Conservation (phyloP, 495 filamentous ascomycete species). For the Haplographium delicatum region DNA sequence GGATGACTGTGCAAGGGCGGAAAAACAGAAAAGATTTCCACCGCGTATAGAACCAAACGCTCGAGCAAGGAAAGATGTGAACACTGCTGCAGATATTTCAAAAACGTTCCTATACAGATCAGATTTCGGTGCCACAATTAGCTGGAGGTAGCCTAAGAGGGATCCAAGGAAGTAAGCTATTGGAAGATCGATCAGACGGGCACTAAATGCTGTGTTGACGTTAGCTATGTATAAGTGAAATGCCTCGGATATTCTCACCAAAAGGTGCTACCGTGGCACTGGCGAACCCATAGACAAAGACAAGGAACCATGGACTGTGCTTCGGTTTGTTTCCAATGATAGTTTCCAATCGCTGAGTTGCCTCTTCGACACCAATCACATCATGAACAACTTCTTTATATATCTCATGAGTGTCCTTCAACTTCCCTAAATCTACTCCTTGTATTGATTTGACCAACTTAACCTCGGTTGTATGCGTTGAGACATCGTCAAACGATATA, state of each 20-base stretch:
- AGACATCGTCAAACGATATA: constrained; percentile 84
- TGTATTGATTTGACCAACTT: constrained; percentile 74
- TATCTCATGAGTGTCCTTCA: constrained; percentile 79
- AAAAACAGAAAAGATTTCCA: constrained; percentile 80
- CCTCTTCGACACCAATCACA: constrained; percentile 78
- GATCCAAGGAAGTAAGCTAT: constrained; percentile 82
- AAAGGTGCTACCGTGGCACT: constrained; percentile 79
- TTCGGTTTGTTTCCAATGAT: constrained; percentile 58
- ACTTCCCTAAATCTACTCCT: constrained; percentile 77
- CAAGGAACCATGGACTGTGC: constrained; percentile 64
- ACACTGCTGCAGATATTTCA: constrained; percentile 78
- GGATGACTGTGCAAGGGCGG: constrained; percentile 80
- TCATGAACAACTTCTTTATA: constrained; percentile 95
- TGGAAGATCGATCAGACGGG: constrained; percentile 81
- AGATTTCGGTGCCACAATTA: constrained; percentile 72
- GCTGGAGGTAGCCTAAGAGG: constrained; percentile 74
- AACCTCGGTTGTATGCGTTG: constrained; percentile 88
- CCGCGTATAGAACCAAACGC: constrained; percentile 77
- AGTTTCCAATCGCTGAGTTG: constrained; percentile 61
- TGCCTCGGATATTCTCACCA: constrained; percentile 10
- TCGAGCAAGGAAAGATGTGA: constrained; percentile 85
- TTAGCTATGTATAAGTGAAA: neutral
- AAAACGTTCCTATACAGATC: constrained; percentile 86
- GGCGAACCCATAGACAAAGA: constrained; percentile 80
- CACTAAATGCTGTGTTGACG: constrained; percentile 60